phyloP scores from a whole-genome alignment of 2,329 filamentous ascomycete species.

The Clonostachys solani region DNA sequence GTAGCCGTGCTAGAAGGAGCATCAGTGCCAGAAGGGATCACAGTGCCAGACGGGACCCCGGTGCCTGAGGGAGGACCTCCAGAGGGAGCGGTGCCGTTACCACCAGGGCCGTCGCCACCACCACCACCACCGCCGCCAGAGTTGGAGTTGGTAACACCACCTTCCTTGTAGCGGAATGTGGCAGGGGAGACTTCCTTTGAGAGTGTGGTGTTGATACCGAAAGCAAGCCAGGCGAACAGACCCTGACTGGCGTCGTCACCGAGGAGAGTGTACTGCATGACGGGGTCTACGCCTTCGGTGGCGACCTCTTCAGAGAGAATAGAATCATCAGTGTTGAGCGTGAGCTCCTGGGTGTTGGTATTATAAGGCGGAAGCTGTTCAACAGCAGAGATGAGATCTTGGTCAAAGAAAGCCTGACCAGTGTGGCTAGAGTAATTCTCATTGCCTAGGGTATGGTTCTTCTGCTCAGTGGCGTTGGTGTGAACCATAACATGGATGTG shows the following conservation, averaged over 20 bases:
- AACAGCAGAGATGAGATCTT: constrained; percentile 47
- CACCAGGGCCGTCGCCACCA: no score
- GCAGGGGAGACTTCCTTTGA: constrained; percentile 16
- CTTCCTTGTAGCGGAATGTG: constrained; percentile 20
- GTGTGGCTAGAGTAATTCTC: constrained; percentile 46
- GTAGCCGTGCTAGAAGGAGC: no score
- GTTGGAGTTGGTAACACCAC: constrained; percentile 21
- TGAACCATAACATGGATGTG: constrained; percentile 42
- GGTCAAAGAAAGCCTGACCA: constrained; percentile 62
- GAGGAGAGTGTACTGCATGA: constrained; percentile 54
- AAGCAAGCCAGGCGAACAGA: constrained; percentile 49
- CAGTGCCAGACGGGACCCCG: no score
- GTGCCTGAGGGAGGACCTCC: no score
- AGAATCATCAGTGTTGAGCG: constrained; percentile 45
- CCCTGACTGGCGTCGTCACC: constrained; percentile 47
- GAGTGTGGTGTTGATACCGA: constrained; percentile 38
- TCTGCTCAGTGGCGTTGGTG: constrained; percentile 21
- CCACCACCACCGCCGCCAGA: no score
- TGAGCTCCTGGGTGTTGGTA: constrained; percentile 38
- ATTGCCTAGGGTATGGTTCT: constrained; percentile 26
- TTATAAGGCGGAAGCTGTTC: constrained; percentile 44
- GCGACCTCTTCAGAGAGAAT: constrained; percentile 37
- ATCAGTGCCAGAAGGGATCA: no score
- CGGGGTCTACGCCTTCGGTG: constrained; percentile 45
- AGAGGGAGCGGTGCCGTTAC: no score